phyloP scores from a whole-genome alignment of 169 alveolate genomes.

The Theileria annulata region DNA sequence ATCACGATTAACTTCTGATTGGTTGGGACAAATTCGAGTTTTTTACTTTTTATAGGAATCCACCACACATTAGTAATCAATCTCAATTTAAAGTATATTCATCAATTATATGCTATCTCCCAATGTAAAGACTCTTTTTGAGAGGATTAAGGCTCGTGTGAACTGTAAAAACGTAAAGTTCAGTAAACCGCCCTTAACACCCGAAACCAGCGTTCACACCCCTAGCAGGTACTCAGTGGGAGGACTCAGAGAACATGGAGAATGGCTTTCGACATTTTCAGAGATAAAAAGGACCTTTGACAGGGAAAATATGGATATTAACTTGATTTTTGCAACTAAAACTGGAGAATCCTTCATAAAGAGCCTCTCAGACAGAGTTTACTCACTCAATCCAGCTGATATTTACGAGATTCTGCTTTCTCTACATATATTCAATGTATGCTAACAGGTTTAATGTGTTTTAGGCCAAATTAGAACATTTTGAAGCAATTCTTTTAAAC shows the following conservation, averaged over 20 bases:
- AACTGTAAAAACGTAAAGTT: constrained; percentile 36
- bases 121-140: constrained; percentile 5
- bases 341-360: constrained; percentile 35
- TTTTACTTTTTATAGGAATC: background rate
- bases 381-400: constrained; percentile 39
- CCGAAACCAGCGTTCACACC: background rate
- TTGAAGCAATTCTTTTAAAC: background rate
- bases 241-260: constrained; percentile 61
- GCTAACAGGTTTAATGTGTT: constrained; percentile 2
- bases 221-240: constrained; percentile 33
- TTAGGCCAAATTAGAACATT: background rate
- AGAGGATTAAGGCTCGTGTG: constrained; percentile 18
- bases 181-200: constrained; percentile 45
- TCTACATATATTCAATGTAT: constrained; percentile 17
- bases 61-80: background rate
- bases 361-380: constrained; percentile 47
- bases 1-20: background rate
- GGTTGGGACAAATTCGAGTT: background rate
- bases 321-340: constrained; percentile 14
- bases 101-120: background rate
- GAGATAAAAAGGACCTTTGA: constrained; percentile 8
- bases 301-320: constrained; percentile 3
- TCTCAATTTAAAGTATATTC: background rate
- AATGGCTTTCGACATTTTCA: constrained; percentile 49
- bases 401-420: constrained; percentile 42